Conservation (phyloP, 192 early-diverging fungal species). For the Paraglomus brasilianum region DNA sequence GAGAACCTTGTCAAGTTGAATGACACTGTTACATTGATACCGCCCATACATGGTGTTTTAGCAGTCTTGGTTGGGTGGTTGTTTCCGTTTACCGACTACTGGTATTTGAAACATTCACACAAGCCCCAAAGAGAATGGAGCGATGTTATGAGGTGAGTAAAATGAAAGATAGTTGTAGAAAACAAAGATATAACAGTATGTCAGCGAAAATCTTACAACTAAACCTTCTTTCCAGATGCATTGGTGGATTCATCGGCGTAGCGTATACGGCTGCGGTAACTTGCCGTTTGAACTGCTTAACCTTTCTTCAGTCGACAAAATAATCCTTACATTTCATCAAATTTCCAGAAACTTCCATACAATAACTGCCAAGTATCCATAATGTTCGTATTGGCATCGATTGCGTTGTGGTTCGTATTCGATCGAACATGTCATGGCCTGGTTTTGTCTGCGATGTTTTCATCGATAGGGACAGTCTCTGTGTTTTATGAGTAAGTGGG, state of each 20-base stretch:
- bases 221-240: conserved; percentile 33
- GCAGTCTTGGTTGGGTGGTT: conserved; percentile 59
- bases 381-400: conserved; percentile 53
- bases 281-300: neutral
- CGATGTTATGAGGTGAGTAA: conserved; percentile 52
- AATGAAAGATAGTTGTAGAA: neutral
- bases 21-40: conserved; percentile 59
- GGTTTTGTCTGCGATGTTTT: conserved; percentile 50
- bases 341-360: conserved; percentile 56
- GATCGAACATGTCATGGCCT: conserved; percentile 70
- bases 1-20: conserved; percentile 42
- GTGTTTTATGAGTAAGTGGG: conserved; percentile 57
- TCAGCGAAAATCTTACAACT: neutral
- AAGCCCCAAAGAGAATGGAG: conserved; percentile 51
- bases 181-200: neutral
- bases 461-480: conserved; percentile 58
- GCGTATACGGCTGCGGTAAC: conserved; percentile 61
- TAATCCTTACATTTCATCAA: too few species aligned
- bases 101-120: conserved; percentile 42
- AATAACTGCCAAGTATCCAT: conserved; percentile 60
- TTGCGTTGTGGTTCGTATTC: conserved; percentile 71
- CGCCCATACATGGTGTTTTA: conserved; percentile 56
- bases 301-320: neutral
- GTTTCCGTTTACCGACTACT: conserved; percentile 57
- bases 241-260: conserved; percentile 57